Conservation (phyloP, 306 rosid genomes). For the Cercis canadensis region DNA sequence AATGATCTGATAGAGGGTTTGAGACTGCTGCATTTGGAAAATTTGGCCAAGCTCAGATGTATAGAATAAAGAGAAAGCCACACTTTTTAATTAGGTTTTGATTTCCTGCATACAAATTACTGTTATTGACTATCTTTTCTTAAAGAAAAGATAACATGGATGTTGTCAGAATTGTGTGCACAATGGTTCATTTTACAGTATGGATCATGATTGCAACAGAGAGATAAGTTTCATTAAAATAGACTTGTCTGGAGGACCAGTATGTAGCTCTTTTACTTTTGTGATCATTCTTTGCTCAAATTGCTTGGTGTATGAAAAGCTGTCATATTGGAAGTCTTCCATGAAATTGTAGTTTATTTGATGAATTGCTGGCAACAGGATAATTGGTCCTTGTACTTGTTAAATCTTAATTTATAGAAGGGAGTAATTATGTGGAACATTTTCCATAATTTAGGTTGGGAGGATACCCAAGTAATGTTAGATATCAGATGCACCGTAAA, state of each 20-base stretch:
- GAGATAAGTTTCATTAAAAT: neutral
- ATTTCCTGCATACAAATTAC: no score
- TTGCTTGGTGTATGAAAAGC: neutral
- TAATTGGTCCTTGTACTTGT: neutral
- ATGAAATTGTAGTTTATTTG: neutral
- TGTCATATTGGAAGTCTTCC: neutral
- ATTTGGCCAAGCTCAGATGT: conserved; percentile 27
- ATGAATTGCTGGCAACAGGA: neutral
- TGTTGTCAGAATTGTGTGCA: neutral
- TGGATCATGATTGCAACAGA: neutral
- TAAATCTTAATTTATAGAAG: neutral
- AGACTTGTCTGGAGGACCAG: neutral
- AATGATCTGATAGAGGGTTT: conserved; percentile 4
- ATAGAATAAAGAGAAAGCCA: neutral
- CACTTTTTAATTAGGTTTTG: conserved; percentile 18
- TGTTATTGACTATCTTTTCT: neutral
- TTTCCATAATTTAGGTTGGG: neutral
- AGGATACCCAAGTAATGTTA: neutral
- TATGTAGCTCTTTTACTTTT: neutral
- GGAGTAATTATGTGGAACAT: neutral
- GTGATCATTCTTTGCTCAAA: neutral
- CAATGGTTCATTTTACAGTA: neutral
- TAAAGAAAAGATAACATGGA: neutral
- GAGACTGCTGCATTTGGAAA: conserved; percentile 25
- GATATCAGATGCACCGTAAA: neutral